Base-by-base conservation (phyloP, 1,139 yeast genomes). In the Yamadazyma buinensis region DNA sequence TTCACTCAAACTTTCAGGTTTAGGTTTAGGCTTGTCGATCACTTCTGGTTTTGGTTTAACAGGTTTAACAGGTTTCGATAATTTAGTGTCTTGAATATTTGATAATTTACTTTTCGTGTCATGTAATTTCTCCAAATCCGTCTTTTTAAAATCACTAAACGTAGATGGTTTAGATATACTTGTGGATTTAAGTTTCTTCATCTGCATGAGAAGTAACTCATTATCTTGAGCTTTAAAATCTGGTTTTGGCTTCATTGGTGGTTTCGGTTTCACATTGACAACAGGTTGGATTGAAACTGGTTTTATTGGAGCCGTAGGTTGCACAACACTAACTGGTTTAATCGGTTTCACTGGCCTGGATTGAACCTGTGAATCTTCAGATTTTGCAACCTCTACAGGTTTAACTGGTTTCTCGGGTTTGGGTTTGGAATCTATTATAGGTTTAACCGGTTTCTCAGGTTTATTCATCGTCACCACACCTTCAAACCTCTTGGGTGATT, bases 111-210 rank as follows among this genome's bases (percentile, higher is more conserved):
- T 44, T 45, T 59, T 42, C 30, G 57, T 64, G 1, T 48, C 36
- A 24, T 51, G 41, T 36, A 61, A 45, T 2, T 46, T 37, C 33
- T 52, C 49, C 1, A 57, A 35, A 32, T 61, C 67, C 19, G 38
- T 38, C 8, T 24, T 11, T 19, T 30, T 24, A 18, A 25, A 30
- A 14, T 30, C 19, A 12, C 26, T 26, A 22, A 23, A 32, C 12
- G 35, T 39, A 14, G 41, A 42, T 32, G 47, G 45, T 19, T 39
- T 17, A 24, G 35, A 33, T 30, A 23, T 33, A 42, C 45, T 7
- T 25, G 38, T 15, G 3, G 36, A 20, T 22, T 34, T 30, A 11
- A 33, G 24, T 28, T 34, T 33, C 23, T 32, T 36, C 25, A 38
- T 32, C 29, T 33, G 43, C 11, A 38, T 23, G 7, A 34, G 5